Percentiles rank a stretch among this genome's conserved stretches.
Evolutionary conservation across 768 basidiomycete genomes (phyloP).

Genomic region (Pholiota microspora): DNA sequence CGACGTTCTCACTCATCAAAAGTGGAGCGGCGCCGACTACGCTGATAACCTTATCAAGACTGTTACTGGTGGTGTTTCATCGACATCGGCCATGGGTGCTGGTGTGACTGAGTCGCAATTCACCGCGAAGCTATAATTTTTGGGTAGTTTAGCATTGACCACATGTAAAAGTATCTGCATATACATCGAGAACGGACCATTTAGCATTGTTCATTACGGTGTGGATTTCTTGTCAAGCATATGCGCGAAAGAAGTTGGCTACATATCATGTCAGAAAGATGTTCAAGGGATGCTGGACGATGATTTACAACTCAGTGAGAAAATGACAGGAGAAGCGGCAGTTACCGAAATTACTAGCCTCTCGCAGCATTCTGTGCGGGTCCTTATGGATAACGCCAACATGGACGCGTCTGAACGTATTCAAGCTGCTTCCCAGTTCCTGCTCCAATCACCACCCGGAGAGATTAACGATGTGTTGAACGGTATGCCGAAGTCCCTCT

Average conservation of each 20-base stretch:
- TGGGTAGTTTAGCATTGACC: slow-evolving; percentile 8
- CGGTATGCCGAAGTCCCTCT: slow-evolving; percentile 42
- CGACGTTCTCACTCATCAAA: slow-evolving; percentile 97
- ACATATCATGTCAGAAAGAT: too few species aligned
- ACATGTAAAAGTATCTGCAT: slow-evolving; percentile 23
- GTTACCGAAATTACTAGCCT: slow-evolving; percentile 12
- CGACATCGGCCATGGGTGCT: slow-evolving; percentile 98
- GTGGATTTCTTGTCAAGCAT: too few species aligned
- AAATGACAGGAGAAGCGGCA: slow-evolving; percentile 13
- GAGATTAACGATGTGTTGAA: slow-evolving; percentile 97
- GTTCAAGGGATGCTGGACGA: too few species aligned
- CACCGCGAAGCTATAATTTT: slow-evolving; percentile 33
- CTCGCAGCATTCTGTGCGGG: not conserved
- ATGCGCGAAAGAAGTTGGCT: too few species aligned
- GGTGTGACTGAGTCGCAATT: slow-evolving; percentile 95
- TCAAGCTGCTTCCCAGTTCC: slow-evolving; percentile 69
- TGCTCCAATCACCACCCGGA: slow-evolving; percentile 90
- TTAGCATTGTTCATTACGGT: not conserved
- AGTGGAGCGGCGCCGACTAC: slow-evolving; percentile 96
- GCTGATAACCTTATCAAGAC: slow-evolving; percentile 91
- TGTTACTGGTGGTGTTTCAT: slow-evolving; percentile 95
- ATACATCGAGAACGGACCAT: slow-evolving; percentile 9
- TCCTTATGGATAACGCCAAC: slow-evolving; percentile 1
- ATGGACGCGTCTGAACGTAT: slow-evolving; percentile 70
- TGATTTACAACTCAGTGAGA: too few species aligned